A percentile compares a stretch with the other conserved stretches of the same genome.
phyloP scores from a whole-genome alignment of 1,139 yeast genomes.

The Geotrichum cucujoidarum region DNA sequence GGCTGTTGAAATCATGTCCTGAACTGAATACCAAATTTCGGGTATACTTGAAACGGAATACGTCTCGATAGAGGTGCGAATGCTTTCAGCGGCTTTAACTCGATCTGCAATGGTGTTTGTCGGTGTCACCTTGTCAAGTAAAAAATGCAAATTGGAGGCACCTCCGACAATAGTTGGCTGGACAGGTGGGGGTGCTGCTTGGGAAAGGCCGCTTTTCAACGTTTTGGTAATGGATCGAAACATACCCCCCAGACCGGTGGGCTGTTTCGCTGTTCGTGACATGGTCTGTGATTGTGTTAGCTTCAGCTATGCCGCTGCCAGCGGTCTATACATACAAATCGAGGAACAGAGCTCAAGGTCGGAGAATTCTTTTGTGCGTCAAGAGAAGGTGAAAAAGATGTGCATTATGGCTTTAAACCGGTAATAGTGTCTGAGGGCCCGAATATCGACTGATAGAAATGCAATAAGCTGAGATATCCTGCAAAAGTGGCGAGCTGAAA shows the following conservation, averaged over 20 bases:
- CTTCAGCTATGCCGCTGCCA: too few species aligned
- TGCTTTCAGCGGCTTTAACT: conserved; percentile 49
- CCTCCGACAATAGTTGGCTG: conserved; percentile 61
- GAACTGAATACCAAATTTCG: conserved; percentile 71
- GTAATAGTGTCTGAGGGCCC: too few species aligned
- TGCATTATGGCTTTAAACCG: too few species aligned
- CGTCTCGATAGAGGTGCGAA: conserved; percentile 49
- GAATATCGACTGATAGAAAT: too few species aligned
- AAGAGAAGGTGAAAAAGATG: too few species aligned
- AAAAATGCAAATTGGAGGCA: conserved; percentile 47
- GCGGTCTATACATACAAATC: too few species aligned
- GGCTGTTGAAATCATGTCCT: conserved; percentile 48
- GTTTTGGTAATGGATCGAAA: conserved; percentile 54
- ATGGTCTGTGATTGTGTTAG: too few species aligned
- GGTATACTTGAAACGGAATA: conserved; percentile 57
- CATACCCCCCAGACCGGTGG: conserved; percentile 37
- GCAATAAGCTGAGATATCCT: too few species aligned
- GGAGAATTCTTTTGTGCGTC: too few species aligned
- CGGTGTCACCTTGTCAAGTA: conserved; percentile 43
- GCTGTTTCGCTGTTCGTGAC: conserved; percentile 4
- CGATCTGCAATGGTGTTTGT: conserved; percentile 40
- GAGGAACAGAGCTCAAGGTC: too few species aligned
- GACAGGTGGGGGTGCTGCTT: conserved; percentile 37
- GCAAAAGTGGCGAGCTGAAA: too few species aligned
- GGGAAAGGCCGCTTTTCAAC: conserved; percentile 39